These are phyloP conservation scores for Biscogniauxia sp. DNA, from an alignment of 2,329 filamentous ascomycete species.

Conservation along the genomic window DNA sequence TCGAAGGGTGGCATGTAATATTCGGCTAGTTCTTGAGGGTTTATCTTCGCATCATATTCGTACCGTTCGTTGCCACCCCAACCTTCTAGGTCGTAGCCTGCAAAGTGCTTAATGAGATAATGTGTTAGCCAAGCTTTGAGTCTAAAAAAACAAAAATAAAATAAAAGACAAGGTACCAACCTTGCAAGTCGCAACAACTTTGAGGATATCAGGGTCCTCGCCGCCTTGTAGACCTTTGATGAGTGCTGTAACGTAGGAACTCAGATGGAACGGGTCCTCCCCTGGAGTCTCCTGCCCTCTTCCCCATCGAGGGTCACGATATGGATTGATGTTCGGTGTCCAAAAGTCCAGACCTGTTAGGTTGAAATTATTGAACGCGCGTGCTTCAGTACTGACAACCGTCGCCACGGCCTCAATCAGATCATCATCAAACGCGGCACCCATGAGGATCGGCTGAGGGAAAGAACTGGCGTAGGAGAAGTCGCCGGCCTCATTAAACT, in stretches of 20 bases:
- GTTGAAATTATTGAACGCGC: constrained; percentile 32
- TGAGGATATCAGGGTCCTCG: constrained; percentile 25
- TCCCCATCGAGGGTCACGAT: constrained; percentile 25
- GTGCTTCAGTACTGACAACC: constrained; percentile 30
- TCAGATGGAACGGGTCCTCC: constrained; percentile 40
- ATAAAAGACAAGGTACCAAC: constrained; percentile 4
- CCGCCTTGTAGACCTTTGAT: constrained; percentile 50
- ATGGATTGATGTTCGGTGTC: constrained; percentile 28
- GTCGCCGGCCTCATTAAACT: constrained; percentile 21
- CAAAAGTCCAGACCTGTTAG: constrained; percentile 26
- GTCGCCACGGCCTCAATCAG: constrained; percentile 30
- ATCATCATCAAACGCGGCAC: constrained; percentile 31
- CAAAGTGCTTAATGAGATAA: constrained; percentile 41
- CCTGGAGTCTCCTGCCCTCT: constrained; percentile 28
- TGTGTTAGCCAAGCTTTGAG: constrained; percentile 5
- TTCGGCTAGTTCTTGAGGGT: constrained; percentile 61
- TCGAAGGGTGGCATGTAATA: constrained; percentile 68
- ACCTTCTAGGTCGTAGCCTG: constrained; percentile 54
- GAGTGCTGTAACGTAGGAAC: constrained; percentile 49
- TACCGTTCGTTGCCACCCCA: constrained; percentile 43
- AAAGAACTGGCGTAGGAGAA: constrained; percentile 34
- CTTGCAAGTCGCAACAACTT: constrained; percentile 56
- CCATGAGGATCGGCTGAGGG: constrained; percentile 30
- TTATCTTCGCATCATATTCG: constrained; percentile 55
- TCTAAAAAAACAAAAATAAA: too few relatives aligned